Evolutionary conservation across 768 basidiomycete species (phyloP), one percentile per base, ranked within the genome.

Genomic region (Leccinum obscurum): DNA sequence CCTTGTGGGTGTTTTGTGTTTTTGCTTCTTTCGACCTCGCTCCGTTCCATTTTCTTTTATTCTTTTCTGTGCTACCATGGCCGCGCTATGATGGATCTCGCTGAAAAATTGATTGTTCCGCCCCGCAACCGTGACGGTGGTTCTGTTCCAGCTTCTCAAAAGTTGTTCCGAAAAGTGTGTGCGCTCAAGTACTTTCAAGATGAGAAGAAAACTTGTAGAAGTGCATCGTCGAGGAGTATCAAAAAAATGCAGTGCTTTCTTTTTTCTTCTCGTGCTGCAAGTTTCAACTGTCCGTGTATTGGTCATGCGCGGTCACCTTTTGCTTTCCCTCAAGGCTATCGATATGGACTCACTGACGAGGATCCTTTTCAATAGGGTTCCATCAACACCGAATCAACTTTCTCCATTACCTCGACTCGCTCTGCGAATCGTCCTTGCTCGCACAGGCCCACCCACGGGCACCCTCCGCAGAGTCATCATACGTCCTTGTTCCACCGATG

Each of bases 171-270:
- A 73, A 92, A 89, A 72, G 89, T 91, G 9, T 95, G 87, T 67
- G 92, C 93, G 0, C 80, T 95, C 57, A 94, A 94, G 72, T 88
- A 90, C 68, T 94, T 56, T 79, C 88, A 6, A 83, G 83, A 58
- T 95, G 93, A 58, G 93, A 92, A 6, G 93, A 96, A 67, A 93
- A 97, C 72, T 74, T 96, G 11, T 96, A 94, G 95, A 93, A 95
- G 66, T 95, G 93, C 66, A 83, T 96, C 41, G 75, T 94, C 26
- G 93, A 96, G 70, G 92, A 95, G 76, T 93, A 89, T 64, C 87
- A 90, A 71, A 95, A 94, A 94, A 89, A 59, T 11, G 51, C 24
- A 17, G 2, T 20, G 24, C 24, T 22, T 15, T 17, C 52, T 9
- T 32, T 13, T 5, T 17, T 52, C n/a, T 10, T 41, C 28, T 9